Percentiles rank a stretch among this genome's conserved stretches.
Conservation (phyloP, 2,329 filamentous ascomycete genomes). For the Byssoonygena ceratinophila region DNA sequence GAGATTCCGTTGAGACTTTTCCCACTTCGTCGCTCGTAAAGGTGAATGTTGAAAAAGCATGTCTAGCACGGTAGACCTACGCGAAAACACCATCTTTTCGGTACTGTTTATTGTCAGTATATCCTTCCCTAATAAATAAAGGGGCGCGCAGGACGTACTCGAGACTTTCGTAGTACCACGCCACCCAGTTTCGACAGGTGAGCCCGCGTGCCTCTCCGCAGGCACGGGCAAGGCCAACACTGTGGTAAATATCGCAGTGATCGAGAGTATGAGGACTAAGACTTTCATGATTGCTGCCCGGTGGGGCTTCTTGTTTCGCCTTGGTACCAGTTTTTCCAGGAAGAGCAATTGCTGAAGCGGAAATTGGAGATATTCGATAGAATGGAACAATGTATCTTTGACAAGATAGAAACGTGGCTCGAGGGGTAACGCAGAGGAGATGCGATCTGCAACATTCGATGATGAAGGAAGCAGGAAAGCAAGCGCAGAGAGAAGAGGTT, state of each 20-base stretch:
- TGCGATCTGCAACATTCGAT: neutral
- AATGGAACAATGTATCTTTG: neutral
- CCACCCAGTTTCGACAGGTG: slow-evolving; percentile 1
- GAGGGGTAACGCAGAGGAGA: neutral
- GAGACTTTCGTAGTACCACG: neutral
- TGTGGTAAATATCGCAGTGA: slow-evolving; percentile 32
- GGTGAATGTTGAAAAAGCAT: neutral
- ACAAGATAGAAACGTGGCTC: neutral
- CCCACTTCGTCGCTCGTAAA: too few relatives aligned
- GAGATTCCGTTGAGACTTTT: neutral
- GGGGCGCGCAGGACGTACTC: neutral
- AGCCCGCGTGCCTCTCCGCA: neutral
- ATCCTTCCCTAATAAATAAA: slow-evolving; percentile 22
- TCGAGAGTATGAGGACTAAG: slow-evolving; percentile 33
- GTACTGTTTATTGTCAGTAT: slow-evolving; percentile 21
- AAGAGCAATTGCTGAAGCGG: slow-evolving; percentile 10
- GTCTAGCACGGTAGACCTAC: slow-evolving; percentile 32
- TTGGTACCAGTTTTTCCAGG: neutral
- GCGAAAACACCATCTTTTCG: slow-evolving; percentile 26
- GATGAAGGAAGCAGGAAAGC: neutral
- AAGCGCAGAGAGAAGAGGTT: neutral
- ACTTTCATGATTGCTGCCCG: slow-evolving; percentile 38
- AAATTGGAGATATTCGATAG: neutral
- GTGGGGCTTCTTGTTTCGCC: slow-evolving; percentile 13
- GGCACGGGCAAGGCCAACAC: slow-evolving; percentile 22